A percentile compares a stretch with the other conserved stretches of the same genome.
Evolutionary conservation across 306 rosid genomes (phyloP).

Genomic region (Rosa chinensis): DNA sequence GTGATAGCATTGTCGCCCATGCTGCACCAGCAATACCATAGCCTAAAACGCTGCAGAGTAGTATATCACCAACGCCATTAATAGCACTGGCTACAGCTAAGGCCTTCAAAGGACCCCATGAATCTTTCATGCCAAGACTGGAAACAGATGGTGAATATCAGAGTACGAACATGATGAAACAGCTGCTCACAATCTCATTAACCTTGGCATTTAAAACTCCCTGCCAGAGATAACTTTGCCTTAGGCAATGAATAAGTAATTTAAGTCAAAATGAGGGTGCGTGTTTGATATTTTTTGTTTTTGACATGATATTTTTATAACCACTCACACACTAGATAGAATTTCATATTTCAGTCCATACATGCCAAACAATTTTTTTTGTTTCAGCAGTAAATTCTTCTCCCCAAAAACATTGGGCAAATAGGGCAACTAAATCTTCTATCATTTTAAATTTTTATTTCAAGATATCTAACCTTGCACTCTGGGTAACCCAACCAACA

Average conservation of each 20-base stretch:
- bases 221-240: conserved; percentile 2
- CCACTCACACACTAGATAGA: neutral
- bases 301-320: neutral
- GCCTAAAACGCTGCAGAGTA: conserved; percentile 54
- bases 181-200: conserved; percentile 10
- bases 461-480: conserved; percentile 63
- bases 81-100: conserved; percentile 60
- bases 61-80: conserved; percentile 63
- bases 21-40: conserved; percentile 86
- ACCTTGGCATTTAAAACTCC: neutral
- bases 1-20: conserved; percentile 83
- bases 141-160: conserved; percentile 16
- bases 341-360: neutral
- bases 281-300: neutral
- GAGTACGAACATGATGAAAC: conserved; percentile 18
- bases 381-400: neutral
- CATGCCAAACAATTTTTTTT: neutral
- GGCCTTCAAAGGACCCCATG: conserved; percentile 85
- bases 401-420: neutral
- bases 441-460: neutral
- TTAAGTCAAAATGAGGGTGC: neutral
- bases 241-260: neutral
- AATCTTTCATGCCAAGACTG: conserved; percentile 94
- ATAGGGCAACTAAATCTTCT: neutral
- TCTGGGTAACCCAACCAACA: conserved; percentile 68